Percentiles rank a stretch among this genome's conserved stretches.
These are phyloP conservation scores for Xylariomycetidae sp. DNA, from an alignment of 2,329 filamentous ascomycete species.

Conservation along the genomic window DNA sequence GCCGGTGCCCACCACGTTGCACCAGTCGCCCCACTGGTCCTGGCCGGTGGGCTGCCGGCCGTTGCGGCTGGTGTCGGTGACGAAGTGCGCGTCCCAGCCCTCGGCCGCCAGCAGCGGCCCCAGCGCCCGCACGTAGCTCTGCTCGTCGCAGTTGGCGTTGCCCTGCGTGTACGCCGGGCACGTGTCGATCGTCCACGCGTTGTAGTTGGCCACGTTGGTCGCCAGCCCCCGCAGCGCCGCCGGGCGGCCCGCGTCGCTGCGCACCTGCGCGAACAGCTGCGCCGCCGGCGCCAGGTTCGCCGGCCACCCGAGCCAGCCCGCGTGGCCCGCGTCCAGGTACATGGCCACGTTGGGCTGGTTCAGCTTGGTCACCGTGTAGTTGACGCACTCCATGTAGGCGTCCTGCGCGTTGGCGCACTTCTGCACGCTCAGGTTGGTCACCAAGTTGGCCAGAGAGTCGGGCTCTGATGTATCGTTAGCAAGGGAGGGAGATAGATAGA, in stretches of 20 bases:
- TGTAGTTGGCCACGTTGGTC: constrained; percentile 56
- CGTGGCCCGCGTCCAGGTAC: constrained; percentile 54
- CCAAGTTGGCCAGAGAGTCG: constrained; percentile 53
- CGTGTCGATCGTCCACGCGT: constrained; percentile 36
- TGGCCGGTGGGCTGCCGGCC: constrained; percentile 49
- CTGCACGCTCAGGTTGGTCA: constrained; percentile 46
- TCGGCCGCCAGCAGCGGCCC: constrained; percentile 50
- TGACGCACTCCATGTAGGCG: constrained; percentile 43
- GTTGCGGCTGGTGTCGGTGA: constrained; percentile 25
- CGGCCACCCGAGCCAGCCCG: constrained; percentile 53
- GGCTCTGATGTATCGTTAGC: constrained; percentile 36
- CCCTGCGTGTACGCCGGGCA: constrained; percentile 36
- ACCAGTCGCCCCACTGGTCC: constrained; percentile 53
- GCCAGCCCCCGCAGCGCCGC: constrained; percentile 46
- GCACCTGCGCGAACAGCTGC: constrained; percentile 39
- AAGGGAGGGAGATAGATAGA: constrained; percentile 6
- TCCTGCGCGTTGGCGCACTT: constrained; percentile 43
- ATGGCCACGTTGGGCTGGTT: constrained; percentile 51
- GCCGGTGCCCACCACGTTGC: constrained; percentile 51
- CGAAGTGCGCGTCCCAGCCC: constrained; percentile 36
- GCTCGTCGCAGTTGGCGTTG: constrained; percentile 46
- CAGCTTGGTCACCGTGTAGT: constrained; percentile 45
- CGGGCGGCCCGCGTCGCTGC: constrained; percentile 44
- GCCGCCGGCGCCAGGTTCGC: constrained; percentile 46
- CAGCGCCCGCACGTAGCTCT: constrained; percentile 57